A percentile compares a stretch with the other conserved stretches of the same genome.
Conservation (phyloP, 306 rosid genomes). For the Trifolium dubium region DNA sequence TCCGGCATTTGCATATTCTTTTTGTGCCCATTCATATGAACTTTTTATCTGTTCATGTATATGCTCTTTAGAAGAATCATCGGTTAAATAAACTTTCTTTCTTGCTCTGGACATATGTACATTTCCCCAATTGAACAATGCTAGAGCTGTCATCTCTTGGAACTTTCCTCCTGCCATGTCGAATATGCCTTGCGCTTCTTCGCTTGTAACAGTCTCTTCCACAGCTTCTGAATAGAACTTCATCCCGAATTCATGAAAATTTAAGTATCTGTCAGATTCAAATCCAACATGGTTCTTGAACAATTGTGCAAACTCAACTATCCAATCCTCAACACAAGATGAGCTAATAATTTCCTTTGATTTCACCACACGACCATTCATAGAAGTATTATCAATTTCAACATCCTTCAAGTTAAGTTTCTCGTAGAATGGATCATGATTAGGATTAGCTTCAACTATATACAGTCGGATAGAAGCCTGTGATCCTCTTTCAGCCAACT, state of each 20-base stretch:
- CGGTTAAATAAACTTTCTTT: conserved; percentile 68
- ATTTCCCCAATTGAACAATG: conserved; percentile 96
- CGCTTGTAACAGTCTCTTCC: conserved; percentile 87
- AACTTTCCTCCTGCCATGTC: conserved; percentile 78
- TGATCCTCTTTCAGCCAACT: conserved; percentile 75
- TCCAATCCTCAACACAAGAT: conserved; percentile 92
- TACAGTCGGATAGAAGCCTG: conserved; percentile 71
- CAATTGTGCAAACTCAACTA: conserved; percentile 73
- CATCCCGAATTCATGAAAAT: conserved; percentile 84
- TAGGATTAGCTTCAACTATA: conserved; percentile 67
- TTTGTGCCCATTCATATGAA: conserved; percentile 73
- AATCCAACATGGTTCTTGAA: conserved; percentile 81
- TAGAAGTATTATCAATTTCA: conserved; percentile 36
- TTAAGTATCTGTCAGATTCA: conserved; percentile 77
- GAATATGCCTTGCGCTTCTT: conserved; percentile 84
- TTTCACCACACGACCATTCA: conserved; percentile 51
- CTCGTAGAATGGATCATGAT: conserved; percentile 68
- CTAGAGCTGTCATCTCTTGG: conserved; percentile 93
- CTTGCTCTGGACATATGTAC: conserved; percentile 84
- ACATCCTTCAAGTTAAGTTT: conserved; percentile 44
- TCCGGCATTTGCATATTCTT: conserved; percentile 71
- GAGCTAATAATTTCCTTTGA: conserved; percentile 52
- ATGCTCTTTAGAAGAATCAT: conserved; percentile 60
- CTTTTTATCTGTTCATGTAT: conserved; percentile 53
- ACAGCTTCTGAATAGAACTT: conserved; percentile 92